Base-by-base conservation (phyloP, 192 early-diverging fungal species). In the Gigaspora rosea region DNA sequence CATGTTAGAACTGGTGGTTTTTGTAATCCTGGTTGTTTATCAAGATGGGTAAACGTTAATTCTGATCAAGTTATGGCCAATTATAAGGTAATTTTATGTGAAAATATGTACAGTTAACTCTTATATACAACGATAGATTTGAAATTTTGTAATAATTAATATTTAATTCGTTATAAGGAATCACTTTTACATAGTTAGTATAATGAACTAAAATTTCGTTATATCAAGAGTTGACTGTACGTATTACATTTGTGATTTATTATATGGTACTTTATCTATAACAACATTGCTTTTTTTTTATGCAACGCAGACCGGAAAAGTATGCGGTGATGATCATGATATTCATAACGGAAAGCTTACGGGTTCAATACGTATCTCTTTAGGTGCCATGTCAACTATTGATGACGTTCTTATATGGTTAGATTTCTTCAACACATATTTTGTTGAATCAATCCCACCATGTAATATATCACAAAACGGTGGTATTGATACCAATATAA, bases 11-110 rank as follows among this genome's bases (percentile, higher is more conserved):
- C 88, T 0, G 94, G 94, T 0, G 86, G 92, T 36, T 91, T 90
- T 79, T 95, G 94, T 85, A 95, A 95, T 71, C 92, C 92, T 18
- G 94, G 94, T 41, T 90, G 93, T 1, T 83, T 90, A 41, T 87
- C 93, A 46, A 77, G 78, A 11, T 91, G 90, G 88, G 82, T 95
- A 4, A 56, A 83, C n/a, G 73, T 96, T 8, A 79, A 85, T 1
- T 73, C 88, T 0, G 79, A 83, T 0, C 84, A 92, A 4, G 77
- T 93, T 54, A 85, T 75, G 48, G 77, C 73, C 62, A 90, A 80
- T 50, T 83, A 75, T 81, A 82, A 71, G 81, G 87, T 84, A 36
- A 16, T 71, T 27, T 27, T 27, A 27, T 27, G 27, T 27, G 27
- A 27, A 27, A 27, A 27, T 27, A 27, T 27, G 27, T 27, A 27